Evolutionary conservation across 371 early-diverging fungal genomes (phyloP).

Genomic region (Lichtheimia ornata): DNA sequence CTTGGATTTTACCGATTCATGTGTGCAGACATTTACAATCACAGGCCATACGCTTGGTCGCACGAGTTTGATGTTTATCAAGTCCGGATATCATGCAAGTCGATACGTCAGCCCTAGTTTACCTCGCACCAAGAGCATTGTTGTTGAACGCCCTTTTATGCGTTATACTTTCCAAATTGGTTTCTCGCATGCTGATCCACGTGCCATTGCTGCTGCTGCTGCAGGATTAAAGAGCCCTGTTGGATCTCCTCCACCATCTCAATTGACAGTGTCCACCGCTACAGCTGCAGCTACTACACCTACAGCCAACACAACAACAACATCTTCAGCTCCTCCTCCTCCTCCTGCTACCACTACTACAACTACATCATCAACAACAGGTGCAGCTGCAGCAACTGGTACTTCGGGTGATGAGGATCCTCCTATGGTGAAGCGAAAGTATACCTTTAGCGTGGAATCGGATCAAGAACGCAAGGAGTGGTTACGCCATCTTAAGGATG

Average conservation of each 20-base stretch:
- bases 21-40: constrained; percentile 62
- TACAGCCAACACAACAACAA: neutral
- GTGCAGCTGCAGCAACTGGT: neutral
- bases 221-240: neutral
- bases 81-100: constrained; percentile 56
- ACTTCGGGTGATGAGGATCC: neutral
- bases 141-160: constrained; percentile 72
- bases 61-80: constrained; percentile 66
- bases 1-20: constrained; percentile 57
- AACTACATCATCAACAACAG: neutral
- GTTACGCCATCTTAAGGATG: constrained; percentile 33
- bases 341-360: neutral
- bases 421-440: constrained; percentile 47
- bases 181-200: constrained; percentile 38
- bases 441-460: constrained; percentile 59
- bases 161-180: constrained; percentile 68
- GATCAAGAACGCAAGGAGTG: constrained; percentile 52
- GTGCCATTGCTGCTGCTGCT: constrained; percentile 14
- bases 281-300: neutral
- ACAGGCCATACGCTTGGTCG: constrained; percentile 65
- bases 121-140: constrained; percentile 61
- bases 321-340: neutral
- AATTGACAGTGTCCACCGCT: neutral
- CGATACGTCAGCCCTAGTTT: constrained; percentile 56
- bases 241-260: too few species aligned